These are phyloP conservation scores for Colletotrichum spinosum DNA, from an alignment of 2,329 filamentous ascomycete genomes.

Conservation along the genomic window DNA sequence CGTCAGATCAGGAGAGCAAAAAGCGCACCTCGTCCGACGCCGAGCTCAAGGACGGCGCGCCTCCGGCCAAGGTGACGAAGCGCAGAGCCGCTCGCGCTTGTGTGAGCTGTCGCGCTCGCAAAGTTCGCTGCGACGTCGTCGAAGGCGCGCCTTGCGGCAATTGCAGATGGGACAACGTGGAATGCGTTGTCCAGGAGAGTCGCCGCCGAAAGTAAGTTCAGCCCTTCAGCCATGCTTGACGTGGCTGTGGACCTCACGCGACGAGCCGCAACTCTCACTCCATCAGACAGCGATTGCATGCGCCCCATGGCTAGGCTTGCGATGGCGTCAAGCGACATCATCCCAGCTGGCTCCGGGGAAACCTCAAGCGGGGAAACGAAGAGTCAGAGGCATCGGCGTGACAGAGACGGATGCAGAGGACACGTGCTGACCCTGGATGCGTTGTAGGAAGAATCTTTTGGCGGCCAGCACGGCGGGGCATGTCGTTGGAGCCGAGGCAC, in stretches of 20 bases:
- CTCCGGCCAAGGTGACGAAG: conserved; percentile 70
- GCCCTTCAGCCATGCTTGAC: too few relatives aligned
- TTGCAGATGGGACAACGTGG: conserved; percentile 83
- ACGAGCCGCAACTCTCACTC: too few relatives aligned
- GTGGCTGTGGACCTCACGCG: too few relatives aligned
- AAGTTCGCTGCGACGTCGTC: conserved; percentile 94
- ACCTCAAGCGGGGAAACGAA: neutral
- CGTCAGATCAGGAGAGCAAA: conserved; percentile 35
- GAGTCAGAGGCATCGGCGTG: conserved; percentile 10
- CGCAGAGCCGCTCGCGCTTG: conserved; percentile 92
- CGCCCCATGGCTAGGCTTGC: too few relatives aligned
- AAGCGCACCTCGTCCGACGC: conserved; percentile 35
- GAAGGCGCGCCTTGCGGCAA: conserved; percentile 90
- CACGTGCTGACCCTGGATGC: conserved; percentile 14
- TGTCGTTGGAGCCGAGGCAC: conserved; percentile 56
- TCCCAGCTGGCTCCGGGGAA: neutral
- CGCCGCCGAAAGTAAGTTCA: conserved; percentile 83
- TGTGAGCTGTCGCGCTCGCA: conserved; percentile 87
- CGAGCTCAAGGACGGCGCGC: conserved; percentile 34
- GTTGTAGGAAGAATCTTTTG: conserved; percentile 57
- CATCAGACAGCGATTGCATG: too few relatives aligned
- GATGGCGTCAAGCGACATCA: too few relatives aligned
- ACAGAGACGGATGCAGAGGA: neutral
- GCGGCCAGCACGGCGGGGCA: conserved; percentile 51
- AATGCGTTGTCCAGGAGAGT: conserved; percentile 83